phyloP scores from a whole-genome alignment of 768 basidiomycete genomes.

The Russula griseocarnosa region DNA sequence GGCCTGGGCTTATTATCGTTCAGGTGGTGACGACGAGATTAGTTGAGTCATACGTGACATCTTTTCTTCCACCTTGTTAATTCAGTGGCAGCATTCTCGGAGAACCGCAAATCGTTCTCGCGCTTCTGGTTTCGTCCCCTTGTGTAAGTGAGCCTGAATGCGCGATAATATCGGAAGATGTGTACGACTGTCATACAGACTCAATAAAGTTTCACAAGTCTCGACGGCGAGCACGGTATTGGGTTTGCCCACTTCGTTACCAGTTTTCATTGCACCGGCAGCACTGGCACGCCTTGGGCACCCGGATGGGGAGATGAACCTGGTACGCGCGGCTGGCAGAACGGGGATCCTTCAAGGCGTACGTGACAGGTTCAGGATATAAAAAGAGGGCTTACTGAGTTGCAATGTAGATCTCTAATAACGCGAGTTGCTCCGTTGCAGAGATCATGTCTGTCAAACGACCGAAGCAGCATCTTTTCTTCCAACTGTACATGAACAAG shows the following conservation, averaged over 20 bases:
- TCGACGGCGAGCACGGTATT: conserved; percentile 31
- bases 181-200: conserved; percentile 17
- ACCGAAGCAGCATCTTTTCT: conserved; percentile 33
- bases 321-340: conserved; percentile 42
- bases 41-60: conserved; percentile 19
- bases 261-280: conserved; percentile 43
- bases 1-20: conserved; percentile 35
- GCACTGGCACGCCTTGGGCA: conserved; percentile 45
- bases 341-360: conserved; percentile 48
- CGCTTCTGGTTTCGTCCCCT: conserved; percentile 88
- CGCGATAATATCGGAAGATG: background rate
- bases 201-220: conserved; percentile 33
- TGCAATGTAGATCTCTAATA: conserved; percentile 33
- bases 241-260: conserved; percentile 33
- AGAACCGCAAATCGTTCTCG: conserved; percentile 28
- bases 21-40: conserved; percentile 33
- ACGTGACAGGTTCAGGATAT: conserved; percentile 27
- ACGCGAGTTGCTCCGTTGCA: conserved; percentile 36
- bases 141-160: conserved; percentile 35
- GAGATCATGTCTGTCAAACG: conserved; percentile 34
- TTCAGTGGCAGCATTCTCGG: conserved; percentile 25
- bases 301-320: conserved; percentile 47
- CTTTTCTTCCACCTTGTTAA: background rate
- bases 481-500: conserved; percentile 46
- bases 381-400: background rate